phyloP scores from a whole-genome alignment of 208 protist genomes.

The Leishmania arabica region DNA sequence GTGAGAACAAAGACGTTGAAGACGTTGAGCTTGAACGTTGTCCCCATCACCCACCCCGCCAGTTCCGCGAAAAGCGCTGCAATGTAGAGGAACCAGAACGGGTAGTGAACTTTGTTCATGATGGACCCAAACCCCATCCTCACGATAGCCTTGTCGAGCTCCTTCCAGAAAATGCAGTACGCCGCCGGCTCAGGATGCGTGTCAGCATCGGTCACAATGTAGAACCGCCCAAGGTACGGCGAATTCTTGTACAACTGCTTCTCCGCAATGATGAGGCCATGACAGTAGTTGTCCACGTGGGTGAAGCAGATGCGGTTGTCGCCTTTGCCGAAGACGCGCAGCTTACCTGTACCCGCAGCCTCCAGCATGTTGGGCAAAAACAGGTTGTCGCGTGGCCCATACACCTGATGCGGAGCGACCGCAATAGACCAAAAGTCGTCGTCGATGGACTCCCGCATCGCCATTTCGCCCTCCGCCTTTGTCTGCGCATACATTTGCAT shows the following conservation, averaged over 20 bases:
- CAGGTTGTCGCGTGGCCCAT: conserved; percentile 95
- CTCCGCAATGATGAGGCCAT: conserved; percentile 94
- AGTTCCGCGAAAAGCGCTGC: conserved; percentile 79
- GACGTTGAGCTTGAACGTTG: conserved; percentile 92
- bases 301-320: conserved; percentile 96
- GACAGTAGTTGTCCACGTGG: conserved; percentile 96
- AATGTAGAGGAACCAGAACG: conserved; percentile 89
- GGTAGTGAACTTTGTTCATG: conserved; percentile 81
- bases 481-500: conserved; percentile 95
- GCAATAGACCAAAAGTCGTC: conserved; percentile 90
- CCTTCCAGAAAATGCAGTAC: conserved; percentile 93
- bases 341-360: conserved; percentile 91
- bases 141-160: conserved; percentile 90
- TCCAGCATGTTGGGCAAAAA: conserved; percentile 96
- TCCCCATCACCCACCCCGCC: conserved; percentile 71
- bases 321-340: conserved; percentile 93
- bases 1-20: conserved; percentile 95
- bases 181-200: conserved; percentile 89
- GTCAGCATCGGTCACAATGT: conserved; percentile 94
- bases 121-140: conserved; percentile 91
- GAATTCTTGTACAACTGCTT: conserved; percentile 87
- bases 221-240: conserved; percentile 94
- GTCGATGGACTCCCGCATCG: conserved; percentile 66
- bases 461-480: conserved; percentile 93
- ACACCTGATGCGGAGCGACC: conserved; percentile 95